Evolutionary conservation across 1,139 yeast genomes (phyloP).

Genomic region (Meyerozyma sp.): DNA sequence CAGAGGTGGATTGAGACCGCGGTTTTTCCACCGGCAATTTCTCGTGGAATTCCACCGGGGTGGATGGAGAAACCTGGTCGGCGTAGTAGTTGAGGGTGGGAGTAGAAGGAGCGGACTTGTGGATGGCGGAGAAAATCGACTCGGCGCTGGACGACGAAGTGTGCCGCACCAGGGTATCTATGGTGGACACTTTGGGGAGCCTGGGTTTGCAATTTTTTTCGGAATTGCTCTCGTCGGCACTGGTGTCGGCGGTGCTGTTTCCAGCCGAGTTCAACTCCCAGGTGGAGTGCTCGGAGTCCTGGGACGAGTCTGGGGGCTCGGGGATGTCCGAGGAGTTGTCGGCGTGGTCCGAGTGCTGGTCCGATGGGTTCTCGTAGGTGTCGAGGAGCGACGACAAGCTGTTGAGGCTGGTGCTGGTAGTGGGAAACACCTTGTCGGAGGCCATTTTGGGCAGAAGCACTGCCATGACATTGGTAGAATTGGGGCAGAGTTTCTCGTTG

Average conservation of each 20-base stretch:
- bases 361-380: neutral
- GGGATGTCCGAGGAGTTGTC: neutral
- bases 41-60: neutral
- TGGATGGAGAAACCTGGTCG: slow-evolving; percentile 1
- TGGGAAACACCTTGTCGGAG: neutral
- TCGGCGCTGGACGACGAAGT: slow-evolving; percentile 1
- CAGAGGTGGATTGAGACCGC: neutral
- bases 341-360: neutral
- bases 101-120: slow-evolving; percentile 1
- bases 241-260: slow-evolving; percentile 1
- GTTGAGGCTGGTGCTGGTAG: neutral
- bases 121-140: neutral
- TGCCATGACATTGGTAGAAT: slow-evolving; percentile 2
- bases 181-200: neutral
- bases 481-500: neutral
- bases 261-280: neutral
- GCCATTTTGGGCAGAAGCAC: neutral
- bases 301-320: neutral
- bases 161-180: neutral
- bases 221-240: neutral
- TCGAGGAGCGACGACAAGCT: slow-evolving; percentile 1
- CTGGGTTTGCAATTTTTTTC: neutral
- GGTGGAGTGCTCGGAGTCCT: neutral
- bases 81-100: neutral
- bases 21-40: neutral